Evolutionary conservation across 1,139 yeast genomes (phyloP).

Genomic region (Yamadazyma dushanensis): DNA sequence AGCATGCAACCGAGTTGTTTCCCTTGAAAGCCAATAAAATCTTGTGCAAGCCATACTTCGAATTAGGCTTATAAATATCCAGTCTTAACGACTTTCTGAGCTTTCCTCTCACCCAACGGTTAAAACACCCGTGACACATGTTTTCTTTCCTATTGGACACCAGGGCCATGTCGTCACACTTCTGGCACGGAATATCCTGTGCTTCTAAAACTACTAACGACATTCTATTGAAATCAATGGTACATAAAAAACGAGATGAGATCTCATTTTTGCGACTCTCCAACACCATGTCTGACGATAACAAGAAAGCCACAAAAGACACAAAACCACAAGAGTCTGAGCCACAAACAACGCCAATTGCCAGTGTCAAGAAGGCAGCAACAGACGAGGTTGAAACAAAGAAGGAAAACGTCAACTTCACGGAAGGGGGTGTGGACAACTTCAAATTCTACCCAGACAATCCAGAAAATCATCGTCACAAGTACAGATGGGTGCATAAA

Average conservation of each 20-base stretch:
- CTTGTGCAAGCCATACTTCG: slow-evolving; percentile 36
- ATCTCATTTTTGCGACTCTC: neutral
- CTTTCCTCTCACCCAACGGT: slow-evolving; percentile 71
- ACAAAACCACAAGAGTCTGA: too few species aligned
- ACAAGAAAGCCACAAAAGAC: neutral
- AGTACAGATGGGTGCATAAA: slow-evolving; percentile 61
- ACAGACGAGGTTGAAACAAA: slow-evolving; percentile 39
- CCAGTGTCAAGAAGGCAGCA: neutral
- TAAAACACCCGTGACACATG: slow-evolving; percentile 71
- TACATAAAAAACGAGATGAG: slow-evolving; percentile 10
- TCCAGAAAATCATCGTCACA: slow-evolving; percentile 62
- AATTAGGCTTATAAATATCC: slow-evolving; percentile 64
- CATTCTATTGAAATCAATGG: slow-evolving; percentile 2
- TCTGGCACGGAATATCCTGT: slow-evolving; percentile 25
- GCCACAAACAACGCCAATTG: too few species aligned
- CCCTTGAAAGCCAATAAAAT: slow-evolving; percentile 64
- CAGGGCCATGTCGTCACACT: slow-evolving; percentile 57
- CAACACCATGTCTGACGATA: slow-evolving; percentile 1
- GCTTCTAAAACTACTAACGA: slow-evolving; percentile 6
- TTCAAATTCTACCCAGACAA: slow-evolving; percentile 82
- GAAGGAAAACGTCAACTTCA: slow-evolving; percentile 55
- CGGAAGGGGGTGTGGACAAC: slow-evolving; percentile 52
- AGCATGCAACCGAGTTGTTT: slow-evolving; percentile 60
- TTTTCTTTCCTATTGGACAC: slow-evolving; percentile 66
- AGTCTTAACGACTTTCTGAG: slow-evolving; percentile 74